Evolutionary conservation across 306 rosid genomes (phyloP), one percentile per base, ranked within the genome.

Genomic region (Delonix regia): DNA sequence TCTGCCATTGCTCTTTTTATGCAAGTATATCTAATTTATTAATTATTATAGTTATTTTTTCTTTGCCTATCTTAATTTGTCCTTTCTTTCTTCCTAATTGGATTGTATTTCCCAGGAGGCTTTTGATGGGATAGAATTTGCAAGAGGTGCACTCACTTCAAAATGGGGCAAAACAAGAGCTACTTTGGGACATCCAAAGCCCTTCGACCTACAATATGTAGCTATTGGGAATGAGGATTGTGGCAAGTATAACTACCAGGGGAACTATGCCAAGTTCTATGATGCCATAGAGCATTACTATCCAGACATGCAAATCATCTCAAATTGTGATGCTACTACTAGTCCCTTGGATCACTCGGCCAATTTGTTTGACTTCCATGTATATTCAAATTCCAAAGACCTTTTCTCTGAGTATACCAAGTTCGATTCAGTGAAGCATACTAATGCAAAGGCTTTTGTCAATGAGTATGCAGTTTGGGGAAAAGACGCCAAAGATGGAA

Each of bases 101-200:
- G 33, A 30, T 30, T 1, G 33, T 4, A 30, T 30, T 71, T 76
- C 81, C 15, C 66, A 94, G 98, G 98, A 94, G 88, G 98, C 97
- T 78, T 97, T 94, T 61, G 97, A 94, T 41, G 91, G 98, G 42
- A 77, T 94, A 39, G 97, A 93, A 78, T 93, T 93, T 85, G 98
- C 98, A 0, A 91, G 88, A 83, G 98, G 97, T 24, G 64, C 69
- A 55, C 62, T 88, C 7, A 47, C n/a, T 16, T 89, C 98, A 41
- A 69, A 28, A 36, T 93, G 98, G 97, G 98, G 97, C 15, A 85
- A 90, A 34, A 15, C 85, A 27, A 90, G 97, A 77, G 96, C 88
- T 69, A 15, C 84, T 9, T 85, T 93, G 97, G 96, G 96, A 76
- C 97, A 86, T 74, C 86, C 88, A 15, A 28, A 87, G 18, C 97